Evolutionary conservation across 257 asterid genomes (phyloP).

Genomic region (Striga asiatica): DNA sequence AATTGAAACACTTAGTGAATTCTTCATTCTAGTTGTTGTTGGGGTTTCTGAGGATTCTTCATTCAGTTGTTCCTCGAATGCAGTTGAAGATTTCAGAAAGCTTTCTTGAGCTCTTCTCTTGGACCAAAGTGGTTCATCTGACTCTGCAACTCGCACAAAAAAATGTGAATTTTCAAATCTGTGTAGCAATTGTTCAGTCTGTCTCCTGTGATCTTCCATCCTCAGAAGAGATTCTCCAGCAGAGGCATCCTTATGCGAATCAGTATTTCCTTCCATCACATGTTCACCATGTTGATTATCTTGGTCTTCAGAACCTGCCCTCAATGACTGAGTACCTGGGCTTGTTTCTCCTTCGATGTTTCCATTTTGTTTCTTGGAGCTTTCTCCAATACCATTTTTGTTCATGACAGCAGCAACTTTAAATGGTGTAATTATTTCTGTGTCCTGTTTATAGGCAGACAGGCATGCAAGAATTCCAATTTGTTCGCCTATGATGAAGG

Average conservation of each 20-base stretch:
- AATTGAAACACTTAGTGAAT: slow-evolving; percentile 40
- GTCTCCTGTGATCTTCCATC: slow-evolving; percentile 77
- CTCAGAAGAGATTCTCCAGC: slow-evolving; percentile 81
- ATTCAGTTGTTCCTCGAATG: slow-evolving; percentile 30
- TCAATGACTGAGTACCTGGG: slow-evolving; percentile 23
- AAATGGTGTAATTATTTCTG: slow-evolving; percentile 91
- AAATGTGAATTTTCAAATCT: slow-evolving; percentile 72
- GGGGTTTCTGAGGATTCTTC: slow-evolving; percentile 33
- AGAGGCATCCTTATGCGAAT: slow-evolving; percentile 36
- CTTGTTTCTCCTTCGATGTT: slow-evolving; percentile 23
- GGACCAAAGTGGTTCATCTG: slow-evolving; percentile 83
- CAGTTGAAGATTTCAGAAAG: slow-evolving; percentile 22
- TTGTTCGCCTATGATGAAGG: slow-evolving; percentile 60
- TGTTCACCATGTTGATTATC: slow-evolving; percentile 30
- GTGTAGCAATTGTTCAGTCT: slow-evolving; percentile 58
- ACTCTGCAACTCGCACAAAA: slow-evolving; percentile 76
- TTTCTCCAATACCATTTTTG: slow-evolving; percentile 54
- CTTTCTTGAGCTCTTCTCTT: slow-evolving; percentile 43
- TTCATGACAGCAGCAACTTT: slow-evolving; percentile 89
- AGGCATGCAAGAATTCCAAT: slow-evolving; percentile 72
- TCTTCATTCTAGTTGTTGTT: slow-evolving; percentile 25
- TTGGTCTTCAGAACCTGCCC: slow-evolving; percentile 24
- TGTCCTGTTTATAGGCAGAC: slow-evolving; percentile 82
- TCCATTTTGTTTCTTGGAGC: slow-evolving; percentile 46
- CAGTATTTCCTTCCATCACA: slow-evolving; percentile 21